Base-by-base conservation (phyloP, 768 basidiomycete genomes). In the Calvatia gigantea region DNA sequence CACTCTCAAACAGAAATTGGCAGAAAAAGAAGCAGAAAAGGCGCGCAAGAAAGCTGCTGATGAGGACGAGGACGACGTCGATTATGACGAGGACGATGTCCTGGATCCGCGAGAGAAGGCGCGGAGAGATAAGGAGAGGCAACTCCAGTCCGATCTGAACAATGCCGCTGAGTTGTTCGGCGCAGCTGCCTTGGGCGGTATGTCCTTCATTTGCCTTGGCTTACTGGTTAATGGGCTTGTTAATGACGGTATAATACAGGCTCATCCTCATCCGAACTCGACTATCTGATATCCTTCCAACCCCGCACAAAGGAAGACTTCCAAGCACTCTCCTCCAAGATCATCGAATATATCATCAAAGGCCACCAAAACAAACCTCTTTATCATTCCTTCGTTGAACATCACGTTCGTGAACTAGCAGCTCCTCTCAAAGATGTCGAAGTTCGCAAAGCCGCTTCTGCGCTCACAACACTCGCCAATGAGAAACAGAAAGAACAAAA, bases 251-350 rank as follows among this genome's bases (percentile, higher is more conserved):
- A 48, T 15, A 7, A 39, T 59, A n/a, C n/a, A 91, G 89, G 82
- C 5, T 84, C 86, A n/a, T 83, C 83, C 15, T 81, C 81, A 8
- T 74, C 77, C 31, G 88, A 87, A 42, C 76, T 91, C 42, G 85
- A 89, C 67, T 74, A 80, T 3, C 75, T 94, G 37, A 75, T 96
- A 55, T 86, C 87, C 4, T 81, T 82, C 60, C 82, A 90, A 66
- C 94, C 94, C 2, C 86, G 87, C 55, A 91, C 90, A 43, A 95
- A 94, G 70, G 91, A 91, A 35, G 94, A 98, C 63, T 96, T 95
- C 68, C 71, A 84, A 42, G 70, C 74, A 23, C 75, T 96, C 61
- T 93, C 94, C 2, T 68, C 82, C 39, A 74, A 81, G 53, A 84
- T 99, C 64, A 81, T 91, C 64, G 82, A 89, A 44, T 75, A 78